Evolutionary conservation across 192 early-diverging fungal genomes (phyloP).

Genomic region (Coemansia sp.): DNA sequence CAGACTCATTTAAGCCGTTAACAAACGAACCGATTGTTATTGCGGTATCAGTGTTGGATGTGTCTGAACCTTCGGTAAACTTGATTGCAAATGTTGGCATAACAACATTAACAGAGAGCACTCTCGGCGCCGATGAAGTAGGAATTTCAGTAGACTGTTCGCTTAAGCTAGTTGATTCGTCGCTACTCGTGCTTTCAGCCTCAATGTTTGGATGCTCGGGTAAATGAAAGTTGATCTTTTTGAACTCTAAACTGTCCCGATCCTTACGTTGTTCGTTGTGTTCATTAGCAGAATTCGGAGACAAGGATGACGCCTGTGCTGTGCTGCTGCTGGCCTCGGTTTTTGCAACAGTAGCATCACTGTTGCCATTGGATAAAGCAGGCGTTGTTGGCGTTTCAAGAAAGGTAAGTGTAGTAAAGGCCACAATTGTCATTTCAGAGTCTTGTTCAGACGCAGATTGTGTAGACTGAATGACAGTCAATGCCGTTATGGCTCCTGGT

Average conservation of each 20-base stretch:
- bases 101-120: constrained; percentile 37
- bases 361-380: background rate
- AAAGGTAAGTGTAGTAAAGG: constrained; percentile 3
- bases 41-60: constrained; percentile 17
- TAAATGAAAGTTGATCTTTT: background rate
- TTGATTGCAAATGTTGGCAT: constrained; percentile 42
- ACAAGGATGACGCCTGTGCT: background rate
- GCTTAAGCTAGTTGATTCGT: background rate
- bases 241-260: background rate
- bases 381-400: background rate
- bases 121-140: constrained; percentile 35
- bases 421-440: background rate
- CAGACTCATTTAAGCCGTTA: background rate
- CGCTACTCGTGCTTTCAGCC: background rate
- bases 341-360: background rate
- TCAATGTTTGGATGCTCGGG: background rate
- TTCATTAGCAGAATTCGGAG: background rate
- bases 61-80: constrained; percentile 27
- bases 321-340: background rate
- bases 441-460: background rate
- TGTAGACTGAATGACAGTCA: background rate
- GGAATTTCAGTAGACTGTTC: background rate
- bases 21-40: constrained; percentile 23
- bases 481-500: background rate
- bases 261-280: background rate